phyloP scores from a whole-genome alignment of 2,329 filamentous ascomycete species.

The Epicoccum sorghinum region DNA sequence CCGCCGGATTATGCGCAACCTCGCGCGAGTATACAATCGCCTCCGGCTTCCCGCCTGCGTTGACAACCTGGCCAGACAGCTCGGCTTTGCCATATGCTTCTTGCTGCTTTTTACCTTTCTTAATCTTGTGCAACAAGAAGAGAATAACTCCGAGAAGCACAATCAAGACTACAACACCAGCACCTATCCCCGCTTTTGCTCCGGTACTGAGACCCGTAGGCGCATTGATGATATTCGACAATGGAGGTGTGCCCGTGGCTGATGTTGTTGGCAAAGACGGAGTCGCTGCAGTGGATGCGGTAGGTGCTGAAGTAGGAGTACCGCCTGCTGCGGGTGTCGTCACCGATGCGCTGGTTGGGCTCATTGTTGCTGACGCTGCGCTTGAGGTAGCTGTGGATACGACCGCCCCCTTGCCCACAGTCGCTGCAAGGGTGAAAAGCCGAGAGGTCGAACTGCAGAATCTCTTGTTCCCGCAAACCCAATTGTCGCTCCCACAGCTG shows the following conservation, averaged over 20 bases:
- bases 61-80: neutral
- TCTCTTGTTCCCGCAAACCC: slow-evolving; percentile 11
- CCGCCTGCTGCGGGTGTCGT: neutral
- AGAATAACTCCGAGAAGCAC: slow-evolving; percentile 1
- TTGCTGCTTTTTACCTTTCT: neutral
- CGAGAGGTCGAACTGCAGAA: slow-evolving; percentile 4
- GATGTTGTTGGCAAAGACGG: neutral
- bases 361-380: neutral
- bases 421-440: slow-evolving; percentile 10
- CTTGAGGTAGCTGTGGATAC: neutral
- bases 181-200: slow-evolving; percentile 18
- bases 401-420: neutral
- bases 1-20: neutral
- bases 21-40: neutral
- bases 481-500: slow-evolving; percentile 8
- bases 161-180: slow-evolving; percentile 5
- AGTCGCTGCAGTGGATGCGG: neutral
- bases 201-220: slow-evolving; percentile 2
- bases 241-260: neutral
- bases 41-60: neutral
- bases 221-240: neutral
- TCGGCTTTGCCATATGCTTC: neutral
- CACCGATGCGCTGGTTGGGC: neutral
- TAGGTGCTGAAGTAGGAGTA: neutral
- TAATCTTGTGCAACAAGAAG: neutral